These are phyloP conservation scores for Phytophthora cryptogea DNA, from an alignment of 352 stramenopile genomes.

Conservation along the genomic window DNA sequence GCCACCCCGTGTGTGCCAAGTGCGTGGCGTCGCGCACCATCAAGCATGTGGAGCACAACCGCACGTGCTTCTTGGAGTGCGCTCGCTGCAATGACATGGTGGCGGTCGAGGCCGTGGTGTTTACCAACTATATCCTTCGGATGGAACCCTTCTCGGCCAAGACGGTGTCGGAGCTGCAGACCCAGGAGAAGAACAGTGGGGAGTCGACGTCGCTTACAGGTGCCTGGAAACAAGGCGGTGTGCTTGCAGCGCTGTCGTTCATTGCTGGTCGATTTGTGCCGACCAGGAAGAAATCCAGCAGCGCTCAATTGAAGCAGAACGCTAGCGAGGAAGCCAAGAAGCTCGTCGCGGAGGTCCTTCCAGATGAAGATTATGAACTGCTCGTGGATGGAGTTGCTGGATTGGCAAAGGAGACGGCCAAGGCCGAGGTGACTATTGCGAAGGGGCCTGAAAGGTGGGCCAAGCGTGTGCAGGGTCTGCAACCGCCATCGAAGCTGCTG, in stretches of 20 bases:
- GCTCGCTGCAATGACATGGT: constrained; percentile 52
- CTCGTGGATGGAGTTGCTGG: constrained; percentile 31
- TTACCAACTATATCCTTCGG: constrained; percentile 57
- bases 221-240: constrained; percentile 47
- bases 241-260: constrained; percentile 50
- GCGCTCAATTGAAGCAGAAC: constrained; percentile 14
- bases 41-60: constrained; percentile 43
- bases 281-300: constrained; percentile 1
- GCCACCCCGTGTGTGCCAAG: constrained; percentile 59
- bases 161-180: constrained; percentile 40
- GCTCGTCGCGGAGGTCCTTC: constrained; percentile 27
- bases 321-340: constrained; percentile 18
- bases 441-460: constrained; percentile 53
- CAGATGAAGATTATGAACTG: constrained; percentile 29
- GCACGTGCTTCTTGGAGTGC: constrained; percentile 60
- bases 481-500: constrained; percentile 60
- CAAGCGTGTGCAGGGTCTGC: constrained; percentile 53
- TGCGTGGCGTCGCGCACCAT: constrained; percentile 58
- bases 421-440: constrained; percentile 32
- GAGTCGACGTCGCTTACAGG: constrained; percentile 20
- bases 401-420: constrained; percentile 24
- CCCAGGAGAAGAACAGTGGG: constrained; percentile 1
- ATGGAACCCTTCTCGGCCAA: constrained; percentile 40
- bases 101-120: constrained; percentile 62
- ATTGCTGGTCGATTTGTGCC: constrained; percentile 39